Conservation (phyloP, 345 rosid genomes). For the Eucalyptus sp. region DNA sequence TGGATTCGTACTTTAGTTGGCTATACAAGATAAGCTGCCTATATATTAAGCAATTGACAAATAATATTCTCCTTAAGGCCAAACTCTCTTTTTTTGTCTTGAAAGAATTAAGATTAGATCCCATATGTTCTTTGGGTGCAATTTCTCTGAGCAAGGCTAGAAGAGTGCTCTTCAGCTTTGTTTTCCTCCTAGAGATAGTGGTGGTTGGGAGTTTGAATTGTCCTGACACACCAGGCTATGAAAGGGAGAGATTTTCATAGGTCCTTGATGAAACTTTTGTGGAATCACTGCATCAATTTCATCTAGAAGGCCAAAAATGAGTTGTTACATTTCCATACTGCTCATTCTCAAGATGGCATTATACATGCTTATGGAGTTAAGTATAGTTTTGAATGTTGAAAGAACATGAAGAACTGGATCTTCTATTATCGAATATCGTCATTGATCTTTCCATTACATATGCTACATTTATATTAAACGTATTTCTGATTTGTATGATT, state of each 20-base stretch:
- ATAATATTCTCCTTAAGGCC: no score
- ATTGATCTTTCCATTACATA: not conserved
- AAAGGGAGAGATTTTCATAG: not conserved
- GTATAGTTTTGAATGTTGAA: not conserved
- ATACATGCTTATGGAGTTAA: not conserved
- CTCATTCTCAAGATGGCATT: not conserved
- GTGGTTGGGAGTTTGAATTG: not conserved
- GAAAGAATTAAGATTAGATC: no score
- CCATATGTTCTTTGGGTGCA: no score
- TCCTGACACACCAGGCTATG: not conserved
- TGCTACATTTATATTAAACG: not conserved
- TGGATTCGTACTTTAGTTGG: no score
- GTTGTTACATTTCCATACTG: no score
- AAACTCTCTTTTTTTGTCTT: no score
- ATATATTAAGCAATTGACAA: no score
- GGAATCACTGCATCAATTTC: no score
- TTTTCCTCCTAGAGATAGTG: no score
- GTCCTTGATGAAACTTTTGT: not conserved
- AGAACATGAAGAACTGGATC: not conserved
- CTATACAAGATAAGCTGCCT: no score
- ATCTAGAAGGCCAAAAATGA: not conserved
- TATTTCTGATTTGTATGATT: not conserved
- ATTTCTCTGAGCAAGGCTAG: not conserved
- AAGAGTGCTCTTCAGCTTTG: slow-evolving; percentile 12
- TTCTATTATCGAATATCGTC: no score